Percentiles rank a stretch among this genome's conserved stretches.
Evolutionary conservation across 176 grass and related monocot species (phyloP).

Genomic region (Secale cereale): DNA sequence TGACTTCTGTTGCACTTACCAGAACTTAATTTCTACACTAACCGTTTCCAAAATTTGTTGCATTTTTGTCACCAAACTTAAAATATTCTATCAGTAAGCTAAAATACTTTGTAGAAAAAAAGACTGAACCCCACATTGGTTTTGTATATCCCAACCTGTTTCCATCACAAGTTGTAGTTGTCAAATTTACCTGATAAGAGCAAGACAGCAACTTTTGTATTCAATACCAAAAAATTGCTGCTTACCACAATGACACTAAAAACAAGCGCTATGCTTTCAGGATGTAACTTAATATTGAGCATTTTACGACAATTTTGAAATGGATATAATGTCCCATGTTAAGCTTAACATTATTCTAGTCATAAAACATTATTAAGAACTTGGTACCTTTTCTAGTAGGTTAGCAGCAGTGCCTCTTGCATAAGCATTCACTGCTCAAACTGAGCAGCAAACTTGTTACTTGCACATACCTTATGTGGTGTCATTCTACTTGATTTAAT

Average conservation of each 20-base stretch:
- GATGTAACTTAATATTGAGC: not conserved
- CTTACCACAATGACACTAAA: not conserved
- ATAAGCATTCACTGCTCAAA: slow-evolving; percentile 1
- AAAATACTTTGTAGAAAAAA: not conserved
- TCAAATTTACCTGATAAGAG: not conserved
- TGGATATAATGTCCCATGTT: not conserved
- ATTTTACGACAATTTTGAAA: not conserved
- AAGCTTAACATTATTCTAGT: slow-evolving; percentile 13
- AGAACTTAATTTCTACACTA: not conserved
- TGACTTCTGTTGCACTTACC: not conserved
- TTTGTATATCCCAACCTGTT: slow-evolving; percentile 2
- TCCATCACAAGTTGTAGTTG: not conserved
- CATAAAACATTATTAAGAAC: not conserved
- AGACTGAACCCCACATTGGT: not conserved
- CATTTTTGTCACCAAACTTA: not conserved
- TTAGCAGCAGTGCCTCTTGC: too few species aligned
- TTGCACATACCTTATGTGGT: not conserved
- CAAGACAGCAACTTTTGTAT: not conserved
- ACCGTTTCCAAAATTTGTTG: not conserved
- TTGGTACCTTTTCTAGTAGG: too few species aligned
- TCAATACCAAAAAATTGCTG: not conserved
- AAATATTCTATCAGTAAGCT: not conserved
- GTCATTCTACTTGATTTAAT: slow-evolving; percentile 7
- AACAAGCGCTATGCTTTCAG: not conserved
- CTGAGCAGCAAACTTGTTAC: not conserved